Conservation (phyloP, 371 early-diverging fungal genomes). For the Choanephora cucurbitarum region DNA sequence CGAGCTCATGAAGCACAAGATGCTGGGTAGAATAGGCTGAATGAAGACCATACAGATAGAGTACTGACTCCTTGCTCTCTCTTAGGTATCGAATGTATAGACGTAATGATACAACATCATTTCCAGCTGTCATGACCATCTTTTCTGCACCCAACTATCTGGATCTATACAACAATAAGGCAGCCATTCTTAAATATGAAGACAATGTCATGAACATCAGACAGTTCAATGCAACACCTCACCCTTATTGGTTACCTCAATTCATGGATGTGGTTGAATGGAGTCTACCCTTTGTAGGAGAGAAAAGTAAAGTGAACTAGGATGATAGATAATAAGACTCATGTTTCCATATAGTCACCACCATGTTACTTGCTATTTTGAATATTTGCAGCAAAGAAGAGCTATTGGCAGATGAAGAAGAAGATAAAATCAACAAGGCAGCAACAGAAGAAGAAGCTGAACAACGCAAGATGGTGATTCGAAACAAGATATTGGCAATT, state of each 20-base stretch:
- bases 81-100: constrained; percentile 89
- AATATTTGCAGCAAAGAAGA: constrained; percentile 87
- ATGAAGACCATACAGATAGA: too few species aligned
- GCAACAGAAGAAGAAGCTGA: constrained; percentile 31
- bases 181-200: constrained; percentile 95
- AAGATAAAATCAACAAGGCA: background rate
- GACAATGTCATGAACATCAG: constrained; percentile 97
- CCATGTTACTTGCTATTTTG: constrained; percentile 91
- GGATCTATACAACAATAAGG: constrained; percentile 98
- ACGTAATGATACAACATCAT: constrained; percentile 89
- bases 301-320: constrained; percentile 75
- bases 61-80: too few species aligned
- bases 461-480: constrained; percentile 70
- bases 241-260: constrained; percentile 96
- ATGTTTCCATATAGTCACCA: constrained; percentile 68
- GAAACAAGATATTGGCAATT: constrained; percentile 90
- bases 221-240: constrained; percentile 84
- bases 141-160: constrained; percentile 98
- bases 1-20: constrained; percentile 99
- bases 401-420: constrained; percentile 51
- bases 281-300: constrained; percentile 98
- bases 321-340: background rate
- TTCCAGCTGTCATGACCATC: constrained; percentile 96
- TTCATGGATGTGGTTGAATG: constrained; percentile 98
- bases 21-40: too few species aligned